These are phyloP conservation scores for Massariosphaeria phaeospora DNA, from an alignment of 495 filamentous ascomycete species.

Conservation along the genomic window DNA sequence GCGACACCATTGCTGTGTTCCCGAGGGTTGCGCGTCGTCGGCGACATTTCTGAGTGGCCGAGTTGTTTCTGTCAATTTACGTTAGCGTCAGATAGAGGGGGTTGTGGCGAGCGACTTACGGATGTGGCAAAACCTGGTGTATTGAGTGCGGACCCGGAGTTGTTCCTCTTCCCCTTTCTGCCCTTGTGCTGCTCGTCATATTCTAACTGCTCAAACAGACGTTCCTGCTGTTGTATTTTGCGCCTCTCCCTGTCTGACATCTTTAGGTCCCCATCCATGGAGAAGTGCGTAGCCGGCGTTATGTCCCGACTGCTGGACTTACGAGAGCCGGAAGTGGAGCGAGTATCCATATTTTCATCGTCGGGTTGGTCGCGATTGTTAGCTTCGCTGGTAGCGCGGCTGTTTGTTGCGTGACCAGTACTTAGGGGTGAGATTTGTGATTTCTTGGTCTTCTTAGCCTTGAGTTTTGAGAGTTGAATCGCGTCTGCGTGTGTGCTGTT, in stretches of 20 bases:
- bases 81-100: conserved; percentile 16
- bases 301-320: conserved; percentile 77
- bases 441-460: conserved; percentile 52
- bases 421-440: conserved; percentile 62
- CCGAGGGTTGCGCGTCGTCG: conserved; percentile 15
- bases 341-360: conserved; percentile 53
- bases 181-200: conserved; percentile 51
- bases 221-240: conserved; percentile 80
- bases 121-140: conserved; percentile 38
- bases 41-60: conserved; percentile 31
- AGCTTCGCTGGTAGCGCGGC: conserved; percentile 72
- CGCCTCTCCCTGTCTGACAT: conserved; percentile 81
- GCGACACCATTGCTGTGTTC: conserved; percentile 20
- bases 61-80: conserved; percentile 33
- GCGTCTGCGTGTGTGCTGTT: conserved; percentile 37
- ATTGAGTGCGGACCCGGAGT: conserved; percentile 50
- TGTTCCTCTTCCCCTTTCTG: conserved; percentile 58
- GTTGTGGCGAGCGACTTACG: conserved; percentile 22
- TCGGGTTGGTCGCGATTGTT: conserved; percentile 41
- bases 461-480: conserved; percentile 45
- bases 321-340: conserved; percentile 68
- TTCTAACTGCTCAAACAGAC: conserved; percentile 63
- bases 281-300: conserved; percentile 59
- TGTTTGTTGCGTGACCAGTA: conserved; percentile 65
- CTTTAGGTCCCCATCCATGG: conserved; percentile 55